phyloP scores from a whole-genome alignment of 2,329 filamentous ascomycete genomes.

The Fusarium phyllophilum region DNA sequence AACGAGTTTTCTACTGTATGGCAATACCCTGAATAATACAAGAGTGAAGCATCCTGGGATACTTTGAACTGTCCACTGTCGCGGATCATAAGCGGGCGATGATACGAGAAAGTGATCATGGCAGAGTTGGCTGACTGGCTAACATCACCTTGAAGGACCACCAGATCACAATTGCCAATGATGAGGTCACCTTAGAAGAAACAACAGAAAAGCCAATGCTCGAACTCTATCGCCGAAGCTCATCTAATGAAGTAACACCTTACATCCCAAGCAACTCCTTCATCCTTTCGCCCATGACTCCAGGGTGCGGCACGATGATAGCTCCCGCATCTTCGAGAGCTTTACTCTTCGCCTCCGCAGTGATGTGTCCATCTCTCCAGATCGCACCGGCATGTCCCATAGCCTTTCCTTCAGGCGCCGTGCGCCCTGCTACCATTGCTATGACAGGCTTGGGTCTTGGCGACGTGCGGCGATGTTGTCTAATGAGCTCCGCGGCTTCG shows the following conservation, averaged over 20 bases:
- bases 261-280: conserved; percentile 42
- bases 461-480: conserved; percentile 65
- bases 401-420: conserved; percentile 67
- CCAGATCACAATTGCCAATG: not conserved
- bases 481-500: conserved; percentile 77
- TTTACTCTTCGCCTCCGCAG: conserved; percentile 48
- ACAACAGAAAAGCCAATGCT: not conserved
- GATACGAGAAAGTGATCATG: not conserved
- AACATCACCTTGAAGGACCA: not conserved
- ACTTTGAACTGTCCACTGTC: no score
- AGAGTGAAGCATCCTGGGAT: no score
- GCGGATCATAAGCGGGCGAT: not conserved
- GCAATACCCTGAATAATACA: no score
- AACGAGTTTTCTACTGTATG: no score
- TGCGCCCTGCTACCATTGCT: conserved; percentile 72
- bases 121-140: no score
- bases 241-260: not conserved
- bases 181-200: not conserved
- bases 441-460: conserved; percentile 71
- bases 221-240: not conserved
- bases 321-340: conserved; percentile 51
- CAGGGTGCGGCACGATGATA: conserved; percentile 52
- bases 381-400: conserved; percentile 82
- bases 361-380: conserved; percentile 45
- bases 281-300: conserved; percentile 51